Evolutionary conservation across 129 eudicot genomes (phyloP), one percentile per base, ranked within the genome.

Genomic region (Arctium minus): DNA sequence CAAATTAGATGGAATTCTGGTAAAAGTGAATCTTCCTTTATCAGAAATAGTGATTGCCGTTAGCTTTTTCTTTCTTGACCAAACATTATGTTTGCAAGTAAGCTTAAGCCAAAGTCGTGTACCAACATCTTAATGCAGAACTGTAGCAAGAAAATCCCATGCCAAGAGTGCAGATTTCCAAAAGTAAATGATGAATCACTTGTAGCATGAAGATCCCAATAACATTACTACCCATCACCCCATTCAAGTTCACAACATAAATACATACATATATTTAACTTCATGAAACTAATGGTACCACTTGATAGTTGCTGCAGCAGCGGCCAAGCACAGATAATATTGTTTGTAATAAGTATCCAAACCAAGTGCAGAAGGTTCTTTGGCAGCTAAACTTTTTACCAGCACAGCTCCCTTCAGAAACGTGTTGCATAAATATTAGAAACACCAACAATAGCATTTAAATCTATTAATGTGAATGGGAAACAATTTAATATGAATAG

Each of bases 361-460:
- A 72, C 96, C 95, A 86, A 96, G 99, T 4, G 97, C 99, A 74
- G 99, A 96, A 33, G 98, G 99, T 80, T 96, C 98, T 85, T 89
- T 92, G 22, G 98, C 97, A 69, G 99, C 98, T 84, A 96, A 83
- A 40, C 84, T 86, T 78, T 90, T 96, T 18, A 93, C 92, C 62
- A 96, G 87, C 78, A 90, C 90, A 64, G 98, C 91, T 38, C 99
- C 99, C 99, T 95, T 83, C 48, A 72, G 42, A 67, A 27, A 81
- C 50, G 69, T 35, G 64, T 74, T 35, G 56, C 74, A 74, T 80
- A 46, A 77, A 82, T 17, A 85, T 79, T 33, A 78, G 80, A 74
- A 84, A 76, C 78, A 83, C 48, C 69, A n/a, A n/a, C 37, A 72
- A 42, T 64, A 82, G 78, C 77, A 60, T 6, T 67, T 32, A 37